phyloP scores from a whole-genome alignment of 2,329 filamentous ascomycete species.

The Corinectria fuckeliana region DNA sequence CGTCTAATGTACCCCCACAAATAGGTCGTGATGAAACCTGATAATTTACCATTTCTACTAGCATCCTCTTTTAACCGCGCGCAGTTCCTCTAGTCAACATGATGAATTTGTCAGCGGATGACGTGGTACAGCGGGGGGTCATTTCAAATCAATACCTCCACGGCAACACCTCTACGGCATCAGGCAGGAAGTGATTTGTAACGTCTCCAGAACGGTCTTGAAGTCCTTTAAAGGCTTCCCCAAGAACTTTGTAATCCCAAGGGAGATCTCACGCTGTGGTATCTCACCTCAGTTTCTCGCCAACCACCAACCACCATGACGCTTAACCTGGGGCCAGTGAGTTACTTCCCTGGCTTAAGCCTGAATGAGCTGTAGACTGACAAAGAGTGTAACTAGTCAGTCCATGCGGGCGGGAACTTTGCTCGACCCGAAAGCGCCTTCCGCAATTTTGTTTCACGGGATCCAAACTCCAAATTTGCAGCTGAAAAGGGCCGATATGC shows the following conservation, averaged over 20 bases:
- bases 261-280: no score
- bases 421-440: slow-evolving; percentile 60
- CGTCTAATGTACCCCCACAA: no score
- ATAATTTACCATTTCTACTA: no score
- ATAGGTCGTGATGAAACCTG: not conserved
- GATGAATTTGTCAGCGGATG: slow-evolving; percentile 11
- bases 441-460: slow-evolving; percentile 60
- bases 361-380: no score
- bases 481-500: slow-evolving; percentile 66
- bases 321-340: not conserved
- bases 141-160: not conserved
- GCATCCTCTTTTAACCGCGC: not conserved
- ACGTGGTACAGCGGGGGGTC: slow-evolving; percentile 2
- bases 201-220: no score
- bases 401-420: slow-evolving; percentile 56
- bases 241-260: no score
- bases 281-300: no score
- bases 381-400: not conserved
- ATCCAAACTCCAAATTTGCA: slow-evolving; percentile 58
- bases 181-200: no score
- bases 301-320: no score
- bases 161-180: no score
- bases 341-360: not conserved
- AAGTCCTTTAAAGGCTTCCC: no score
- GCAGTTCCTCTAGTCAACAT: not conserved